A percentile compares a stretch with the other conserved stretches of the same genome.
Conservation (phyloP, 1,284 basidiomycete genomes). For the Ganoderma sp. region DNA sequence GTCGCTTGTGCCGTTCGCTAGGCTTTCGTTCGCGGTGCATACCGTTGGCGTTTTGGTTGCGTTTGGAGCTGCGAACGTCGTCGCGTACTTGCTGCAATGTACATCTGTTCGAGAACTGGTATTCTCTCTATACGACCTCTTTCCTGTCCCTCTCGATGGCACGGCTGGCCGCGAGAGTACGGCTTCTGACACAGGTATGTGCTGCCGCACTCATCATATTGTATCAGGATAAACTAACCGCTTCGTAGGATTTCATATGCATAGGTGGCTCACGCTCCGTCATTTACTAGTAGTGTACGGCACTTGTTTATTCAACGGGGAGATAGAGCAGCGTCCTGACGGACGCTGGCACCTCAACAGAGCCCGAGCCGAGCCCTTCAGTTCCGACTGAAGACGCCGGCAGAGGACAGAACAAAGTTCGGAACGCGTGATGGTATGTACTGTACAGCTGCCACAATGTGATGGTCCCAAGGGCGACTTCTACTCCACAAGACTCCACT, state of each 20-base stretch:
- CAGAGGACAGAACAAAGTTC: not conserved
- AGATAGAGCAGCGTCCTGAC: too few species aligned
- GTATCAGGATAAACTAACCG: not conserved
- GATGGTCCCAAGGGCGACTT: not conserved
- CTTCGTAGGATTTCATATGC: not conserved
- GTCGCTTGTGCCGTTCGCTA: not conserved
- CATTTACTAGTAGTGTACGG: not conserved
- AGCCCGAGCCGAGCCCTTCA: not conserved
- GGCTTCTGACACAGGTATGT: too few species aligned
- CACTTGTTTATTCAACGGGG: not conserved
- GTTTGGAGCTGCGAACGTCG: not conserved
- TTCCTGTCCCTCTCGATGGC: not conserved
- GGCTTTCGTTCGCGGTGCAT: not conserved
- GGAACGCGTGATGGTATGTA: not conserved
- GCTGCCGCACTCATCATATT: not conserved
- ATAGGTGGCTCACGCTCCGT: not conserved
- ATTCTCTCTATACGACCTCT: not conserved
- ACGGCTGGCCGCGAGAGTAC: not conserved
- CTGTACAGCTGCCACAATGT: not conserved
- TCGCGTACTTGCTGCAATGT: not conserved
- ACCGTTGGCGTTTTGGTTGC: not conserved
- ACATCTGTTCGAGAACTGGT: not conserved
- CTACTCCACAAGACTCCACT: not conserved
- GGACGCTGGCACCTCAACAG: slow-evolving; percentile 4
- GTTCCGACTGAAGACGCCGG: not conserved